Evolutionary conservation across 2,329 filamentous ascomycete species (phyloP).

Genomic region (Ophiostoma quercus): DNA sequence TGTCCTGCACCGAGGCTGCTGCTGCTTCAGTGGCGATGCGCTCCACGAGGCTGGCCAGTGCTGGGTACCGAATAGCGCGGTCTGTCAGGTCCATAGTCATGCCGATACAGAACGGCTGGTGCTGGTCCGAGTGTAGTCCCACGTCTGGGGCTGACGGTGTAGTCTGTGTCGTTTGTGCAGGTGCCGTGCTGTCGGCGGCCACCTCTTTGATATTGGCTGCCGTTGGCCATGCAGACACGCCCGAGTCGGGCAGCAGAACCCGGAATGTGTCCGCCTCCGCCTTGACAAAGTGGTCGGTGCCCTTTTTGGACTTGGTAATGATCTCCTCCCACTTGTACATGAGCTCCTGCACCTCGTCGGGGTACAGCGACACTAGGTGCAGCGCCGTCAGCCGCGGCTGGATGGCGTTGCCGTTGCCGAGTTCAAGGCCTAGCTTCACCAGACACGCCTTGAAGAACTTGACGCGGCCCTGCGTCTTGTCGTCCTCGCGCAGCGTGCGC

Average conservation of each 20-base stretch:
- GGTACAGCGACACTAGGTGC: constrained; percentile 68
- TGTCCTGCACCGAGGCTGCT: constrained; percentile 24
- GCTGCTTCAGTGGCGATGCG: constrained; percentile 42
- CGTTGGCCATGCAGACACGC: constrained; percentile 19
- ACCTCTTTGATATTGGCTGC: constrained; percentile 19
- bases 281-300: constrained; percentile 66
- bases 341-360: constrained; percentile 53
- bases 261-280: constrained; percentile 80
- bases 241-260: constrained; percentile 60
- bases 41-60: constrained; percentile 40
- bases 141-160: constrained; percentile 23
- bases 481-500: constrained; percentile 60
- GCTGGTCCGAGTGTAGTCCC: not conserved
- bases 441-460: constrained; percentile 77
- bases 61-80: constrained; percentile 26
- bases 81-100: constrained; percentile 26
- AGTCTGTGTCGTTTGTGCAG: no score
- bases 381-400: constrained; percentile 74
- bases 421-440: constrained; percentile 72
- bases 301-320: constrained; percentile 53
- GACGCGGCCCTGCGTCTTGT: constrained; percentile 54
- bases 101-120: constrained; percentile 23
- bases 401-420: constrained; percentile 61
- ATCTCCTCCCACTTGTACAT: constrained; percentile 62
- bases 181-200: not conserved